A percentile compares a stretch with the other conserved stretches of the same genome.
Conservation (phyloP, 2,329 filamentous ascomycete species). For the Aspergillus versicolor region DNA sequence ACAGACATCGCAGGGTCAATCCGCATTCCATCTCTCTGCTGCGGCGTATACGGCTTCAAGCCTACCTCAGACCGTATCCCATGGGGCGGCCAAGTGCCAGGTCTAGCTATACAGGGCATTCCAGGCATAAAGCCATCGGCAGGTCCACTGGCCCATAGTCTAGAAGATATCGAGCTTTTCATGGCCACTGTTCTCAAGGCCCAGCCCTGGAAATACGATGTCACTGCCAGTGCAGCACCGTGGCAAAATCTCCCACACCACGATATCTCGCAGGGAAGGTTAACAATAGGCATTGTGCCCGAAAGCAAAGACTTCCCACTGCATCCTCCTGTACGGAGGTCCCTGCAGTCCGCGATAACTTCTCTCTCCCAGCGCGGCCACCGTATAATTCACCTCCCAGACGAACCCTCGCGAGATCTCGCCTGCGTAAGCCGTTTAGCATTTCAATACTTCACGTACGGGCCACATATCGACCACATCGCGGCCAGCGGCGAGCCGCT, state of each 20-base stretch:
- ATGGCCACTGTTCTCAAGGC: slow-evolving; percentile 43
- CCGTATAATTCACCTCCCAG: slow-evolving; percentile 39
- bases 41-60: slow-evolving; percentile 34
- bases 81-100: slow-evolving; percentile 22
- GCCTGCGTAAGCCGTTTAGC: slow-evolving; percentile 35
- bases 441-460: slow-evolving; percentile 27
- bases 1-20: slow-evolving; percentile 37
- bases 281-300: no score
- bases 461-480: slow-evolving; percentile 19
- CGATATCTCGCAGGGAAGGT: no score
- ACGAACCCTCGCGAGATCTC: slow-evolving; percentile 29
- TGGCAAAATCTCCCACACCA: slow-evolving; percentile 36
- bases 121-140: slow-evolving; percentile 14
- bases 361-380: slow-evolving; percentile 48
- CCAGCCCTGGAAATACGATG: slow-evolving; percentile 49
- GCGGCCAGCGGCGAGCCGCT: slow-evolving; percentile 27
- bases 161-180: slow-evolving; percentile 24
- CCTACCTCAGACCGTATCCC: slow-evolving; percentile 29
- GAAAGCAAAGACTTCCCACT: slow-evolving; percentile 48
- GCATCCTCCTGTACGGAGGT: slow-evolving; percentile 51
- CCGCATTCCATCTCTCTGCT: slow-evolving; percentile 33
- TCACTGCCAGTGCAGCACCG: slow-evolving; percentile 41
- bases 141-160: slow-evolving; percentile 13
- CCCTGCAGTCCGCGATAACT: slow-evolving; percentile 43
- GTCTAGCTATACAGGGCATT: slow-evolving; percentile 3